phyloP scores from a whole-genome alignment of 2,329 filamentous ascomycete species.

The Stylonectria norvegica region DNA sequence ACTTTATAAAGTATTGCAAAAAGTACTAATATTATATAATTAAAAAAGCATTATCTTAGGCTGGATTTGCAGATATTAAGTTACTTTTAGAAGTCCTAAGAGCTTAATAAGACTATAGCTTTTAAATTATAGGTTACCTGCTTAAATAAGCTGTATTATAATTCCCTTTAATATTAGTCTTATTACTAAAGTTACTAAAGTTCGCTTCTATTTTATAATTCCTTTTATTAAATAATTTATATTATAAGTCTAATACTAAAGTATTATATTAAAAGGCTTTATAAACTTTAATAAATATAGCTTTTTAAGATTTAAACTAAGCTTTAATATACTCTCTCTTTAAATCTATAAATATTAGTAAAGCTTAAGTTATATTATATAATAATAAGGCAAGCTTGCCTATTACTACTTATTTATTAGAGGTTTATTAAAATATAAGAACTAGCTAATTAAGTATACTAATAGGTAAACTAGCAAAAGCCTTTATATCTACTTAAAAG shows the following conservation, averaged over 20 bases:
- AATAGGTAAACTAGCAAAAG: too few relatives aligned
- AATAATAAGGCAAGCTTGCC: background rate
- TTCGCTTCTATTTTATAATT: background rate
- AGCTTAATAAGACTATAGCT: conserved; percentile 2
- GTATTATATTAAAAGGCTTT: too few relatives aligned
- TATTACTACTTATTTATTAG: too few relatives aligned
- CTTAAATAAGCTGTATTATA: conserved; percentile 2
- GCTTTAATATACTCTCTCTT: background rate
- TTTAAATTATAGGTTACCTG: conserved; percentile 3
- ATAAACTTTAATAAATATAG: too few relatives aligned
- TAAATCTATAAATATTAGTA: background rate
- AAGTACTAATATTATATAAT: conserved; percentile 6
- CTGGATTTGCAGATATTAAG: conserved; percentile 1
- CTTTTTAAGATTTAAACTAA: background rate
- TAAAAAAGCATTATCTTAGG: conserved; percentile 10
- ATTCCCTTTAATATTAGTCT: too few relatives aligned
- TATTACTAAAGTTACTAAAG: conserved; percentile 1
- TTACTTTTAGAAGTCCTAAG: background rate
- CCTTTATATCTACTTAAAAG: too few relatives aligned
- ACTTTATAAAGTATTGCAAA: conserved; percentile 7
- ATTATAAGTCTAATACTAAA: background rate
- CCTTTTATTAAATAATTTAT: conserved; percentile 1
- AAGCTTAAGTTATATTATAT: background rate
- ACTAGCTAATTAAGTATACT: too few relatives aligned
- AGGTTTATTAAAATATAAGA: too few relatives aligned